Evolutionary conservation across 2,329 filamentous ascomycete species (phyloP), one percentile per base, ranked within the genome.

Genomic region (Escovopsis weberi): DNA sequence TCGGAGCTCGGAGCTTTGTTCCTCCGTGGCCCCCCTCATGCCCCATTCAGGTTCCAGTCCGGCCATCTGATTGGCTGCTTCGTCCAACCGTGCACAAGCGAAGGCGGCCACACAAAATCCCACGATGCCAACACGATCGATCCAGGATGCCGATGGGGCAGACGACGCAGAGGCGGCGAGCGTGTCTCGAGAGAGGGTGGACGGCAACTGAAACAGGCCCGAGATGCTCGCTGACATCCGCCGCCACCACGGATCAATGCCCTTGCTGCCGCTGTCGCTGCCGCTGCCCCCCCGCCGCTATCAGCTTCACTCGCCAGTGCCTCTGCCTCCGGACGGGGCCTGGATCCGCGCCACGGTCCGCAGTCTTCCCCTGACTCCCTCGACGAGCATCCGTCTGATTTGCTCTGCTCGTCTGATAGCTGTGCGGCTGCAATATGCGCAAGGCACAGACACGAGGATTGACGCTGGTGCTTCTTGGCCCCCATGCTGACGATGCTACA

Each of bases 141-240:
- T 23, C 23, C 23, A 23, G 23, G 23, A 23, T 23, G 23, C 6
- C 23, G 23, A 36, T 32, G 33, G 36, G 28, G 32, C 30, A 42
- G 19, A 15, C 7, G 12, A 35, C 34, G 26, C 26, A 37, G 7
- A 37, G 7, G 44, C 38, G 43, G 38, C 40, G 44, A 23, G 23
- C 23, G 41, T 45, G 26, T 33, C 18, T 30, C 44, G 40, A 42
- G 28, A 33, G 38, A 18, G 34, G 45, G 39, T 44, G 47, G 45
- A 47, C 40, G 35, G 39, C 44, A 51, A 49, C 40, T 53, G 52
- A 55, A 52, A 55, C 52, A 54, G 40, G 40, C 51, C 50, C 48
- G 42, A 50, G 46, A 47, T 47, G 50, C 47, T 48, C 43, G 45
- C 41, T 42, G 43, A 38, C 38, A 40, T 44, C 40, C 42, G 43